phyloP scores from a whole-genome alignment of 2,329 filamentous ascomycete species.

The Dactylellina parvicollis region DNA sequence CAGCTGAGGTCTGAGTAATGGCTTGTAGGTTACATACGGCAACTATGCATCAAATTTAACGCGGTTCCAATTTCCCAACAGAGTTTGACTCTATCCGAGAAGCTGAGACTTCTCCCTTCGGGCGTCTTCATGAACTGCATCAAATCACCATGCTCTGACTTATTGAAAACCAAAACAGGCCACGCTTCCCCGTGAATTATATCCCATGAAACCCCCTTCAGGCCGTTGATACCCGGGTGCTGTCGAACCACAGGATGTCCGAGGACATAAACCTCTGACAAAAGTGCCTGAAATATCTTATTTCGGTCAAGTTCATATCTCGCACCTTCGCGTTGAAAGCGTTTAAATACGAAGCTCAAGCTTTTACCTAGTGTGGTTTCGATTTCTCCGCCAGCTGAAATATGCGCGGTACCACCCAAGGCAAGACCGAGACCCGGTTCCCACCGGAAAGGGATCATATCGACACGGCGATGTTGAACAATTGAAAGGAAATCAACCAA shows the following conservation, averaged over 20 bases:
- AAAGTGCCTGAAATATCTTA: background rate
- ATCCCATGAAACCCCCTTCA: background rate
- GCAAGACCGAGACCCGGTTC: background rate
- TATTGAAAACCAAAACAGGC: constrained; percentile 7
- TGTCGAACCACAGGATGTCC: constrained; percentile 10
- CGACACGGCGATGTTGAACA: background rate
- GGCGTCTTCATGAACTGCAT: constrained; percentile 6
- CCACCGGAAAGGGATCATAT: background rate
- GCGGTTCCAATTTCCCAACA: constrained; percentile 13
- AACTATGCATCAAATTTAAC: background rate
- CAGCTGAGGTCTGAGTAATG: too few relatives aligned
- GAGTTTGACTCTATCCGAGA: background rate
- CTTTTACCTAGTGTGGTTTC: background rate
- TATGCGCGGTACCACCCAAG: constrained; percentile 3
- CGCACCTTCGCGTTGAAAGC: constrained; percentile 13
- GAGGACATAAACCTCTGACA: constrained; percentile 9
- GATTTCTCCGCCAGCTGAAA: background rate
- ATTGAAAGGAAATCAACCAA: constrained; percentile 10
- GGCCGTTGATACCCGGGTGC: constrained; percentile 4
- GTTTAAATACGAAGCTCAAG: constrained; percentile 11
- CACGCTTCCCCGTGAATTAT: background rate
- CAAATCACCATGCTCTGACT: constrained; percentile 3
- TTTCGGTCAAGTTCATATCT: constrained; percentile 3
- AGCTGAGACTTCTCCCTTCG: background rate
- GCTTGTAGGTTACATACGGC: background rate